These are phyloP conservation scores for Leccinum aurantiacum DNA, from an alignment of 768 basidiomycete species.

Conservation along the genomic window DNA sequence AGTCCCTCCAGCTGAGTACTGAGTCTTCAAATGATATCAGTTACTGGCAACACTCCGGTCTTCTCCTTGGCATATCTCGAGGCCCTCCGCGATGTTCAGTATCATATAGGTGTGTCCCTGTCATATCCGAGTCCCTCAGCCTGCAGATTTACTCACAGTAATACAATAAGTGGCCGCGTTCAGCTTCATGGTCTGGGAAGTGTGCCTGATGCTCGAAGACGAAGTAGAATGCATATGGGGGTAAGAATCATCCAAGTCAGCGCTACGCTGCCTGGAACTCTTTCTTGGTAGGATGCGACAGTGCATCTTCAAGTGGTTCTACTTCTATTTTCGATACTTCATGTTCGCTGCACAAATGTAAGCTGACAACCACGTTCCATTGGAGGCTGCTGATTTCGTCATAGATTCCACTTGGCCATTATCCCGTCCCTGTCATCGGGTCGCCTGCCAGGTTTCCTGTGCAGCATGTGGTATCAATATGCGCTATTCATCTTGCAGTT, in stretches of 20 bases:
- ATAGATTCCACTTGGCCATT: slow-evolving; percentile 12
- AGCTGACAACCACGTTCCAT: not conserved
- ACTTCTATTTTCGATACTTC: slow-evolving; percentile 22
- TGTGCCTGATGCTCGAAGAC: slow-evolving; percentile 22
- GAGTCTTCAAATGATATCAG: slow-evolving; percentile 5
- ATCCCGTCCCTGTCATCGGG: slow-evolving; percentile 13
- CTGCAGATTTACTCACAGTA: not conserved
- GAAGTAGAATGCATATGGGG: slow-evolving; percentile 33
- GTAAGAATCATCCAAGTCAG: slow-evolving; percentile 16
- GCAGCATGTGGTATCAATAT: slow-evolving; percentile 14
- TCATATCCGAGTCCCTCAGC: not conserved
- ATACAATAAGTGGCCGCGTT: slow-evolving; percentile 24
- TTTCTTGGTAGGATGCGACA: slow-evolving; percentile 12
- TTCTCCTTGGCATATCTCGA: slow-evolving; percentile 8
- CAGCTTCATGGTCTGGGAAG: slow-evolving; percentile 30
- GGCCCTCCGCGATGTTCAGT: slow-evolving; percentile 7
- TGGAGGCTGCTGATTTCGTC: not conserved
- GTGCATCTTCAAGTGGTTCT: slow-evolving; percentile 13
- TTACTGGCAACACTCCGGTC: not conserved
- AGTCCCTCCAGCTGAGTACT: not conserved
- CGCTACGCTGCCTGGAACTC: not conserved
- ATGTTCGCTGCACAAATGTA: slow-evolving; percentile 14
- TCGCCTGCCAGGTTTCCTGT: slow-evolving; percentile 3
- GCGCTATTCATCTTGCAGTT: slow-evolving; percentile 1
- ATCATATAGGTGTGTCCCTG: slow-evolving; percentile 11